phyloP scores from a whole-genome alignment of 768 basidiomycete species.

The Auricularia cornea region DNA sequence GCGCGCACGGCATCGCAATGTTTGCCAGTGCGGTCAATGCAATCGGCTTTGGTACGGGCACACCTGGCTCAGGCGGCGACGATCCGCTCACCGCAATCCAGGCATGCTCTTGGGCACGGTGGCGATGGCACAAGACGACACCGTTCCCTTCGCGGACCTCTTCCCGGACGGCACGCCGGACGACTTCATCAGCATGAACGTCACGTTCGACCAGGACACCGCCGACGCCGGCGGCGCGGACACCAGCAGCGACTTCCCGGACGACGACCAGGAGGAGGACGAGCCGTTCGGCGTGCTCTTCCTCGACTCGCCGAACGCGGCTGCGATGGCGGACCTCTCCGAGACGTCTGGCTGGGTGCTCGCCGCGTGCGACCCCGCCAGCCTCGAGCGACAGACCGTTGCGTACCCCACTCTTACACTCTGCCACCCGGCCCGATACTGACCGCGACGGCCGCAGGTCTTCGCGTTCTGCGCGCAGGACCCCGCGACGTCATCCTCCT shows the following conservation, averaged over 20 bases:
- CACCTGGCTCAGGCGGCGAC: too few species aligned
- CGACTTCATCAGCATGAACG: background rate
- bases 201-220: background rate
- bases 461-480: slow-evolving; percentile 4
- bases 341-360: slow-evolving; percentile 3
- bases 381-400: background rate
- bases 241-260: background rate
- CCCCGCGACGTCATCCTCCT: background rate
- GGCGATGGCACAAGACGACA: too few species aligned
- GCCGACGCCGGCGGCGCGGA: background rate
- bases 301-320: background rate
- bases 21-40: too few species aligned
- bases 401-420: background rate
- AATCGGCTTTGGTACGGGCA: too few species aligned
- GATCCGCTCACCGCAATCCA: too few species aligned
- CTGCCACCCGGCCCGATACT: background rate
- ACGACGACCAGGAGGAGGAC: background rate
- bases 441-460: background rate
- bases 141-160: background rate
- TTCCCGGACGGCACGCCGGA: background rate
- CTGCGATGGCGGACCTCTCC: background rate
- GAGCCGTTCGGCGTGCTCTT: slow-evolving; percentile 3
- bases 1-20: too few species aligned
- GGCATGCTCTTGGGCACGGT: too few species aligned
- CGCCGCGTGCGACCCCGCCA: background rate